A percentile compares a stretch with the other conserved stretches of the same genome.
Evolutionary conservation across 306 rosid species (phyloP).

Genomic region (Vigna hirtella): DNA sequence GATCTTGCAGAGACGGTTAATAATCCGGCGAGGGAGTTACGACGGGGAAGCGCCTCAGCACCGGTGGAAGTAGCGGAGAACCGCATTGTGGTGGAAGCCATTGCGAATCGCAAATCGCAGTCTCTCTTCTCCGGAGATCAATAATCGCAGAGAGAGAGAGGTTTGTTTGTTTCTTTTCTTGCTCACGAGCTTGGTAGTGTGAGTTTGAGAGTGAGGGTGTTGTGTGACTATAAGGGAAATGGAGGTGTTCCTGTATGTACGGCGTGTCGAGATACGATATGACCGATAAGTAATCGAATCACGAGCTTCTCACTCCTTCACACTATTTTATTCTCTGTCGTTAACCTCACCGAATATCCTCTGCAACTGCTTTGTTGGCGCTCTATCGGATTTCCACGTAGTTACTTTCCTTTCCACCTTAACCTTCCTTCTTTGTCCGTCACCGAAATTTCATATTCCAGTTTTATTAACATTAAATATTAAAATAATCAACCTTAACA

Average conservation of each 20-base stretch:
- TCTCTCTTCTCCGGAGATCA: constrained; percentile 29
- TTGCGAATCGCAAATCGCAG: constrained; percentile 3
- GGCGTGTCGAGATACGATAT: constrained; percentile 16
- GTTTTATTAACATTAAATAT: too few species aligned
- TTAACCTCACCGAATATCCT: background rate
- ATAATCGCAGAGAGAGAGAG: background rate
- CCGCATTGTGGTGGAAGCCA: constrained; percentile 76
- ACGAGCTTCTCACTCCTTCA: constrained; percentile 42
- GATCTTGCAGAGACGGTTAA: constrained; percentile 48
- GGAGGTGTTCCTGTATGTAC: background rate
- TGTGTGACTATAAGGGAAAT: constrained; percentile 3
- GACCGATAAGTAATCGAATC: constrained; percentile 37
- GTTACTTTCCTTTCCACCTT: too few species aligned
- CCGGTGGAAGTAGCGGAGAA: constrained; percentile 53
- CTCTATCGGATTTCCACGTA: constrained; percentile 10
- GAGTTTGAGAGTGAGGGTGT: background rate
- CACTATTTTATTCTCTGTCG: background rate
- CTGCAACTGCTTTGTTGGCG: constrained; percentile 9
- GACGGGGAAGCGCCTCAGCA: constrained; percentile 48
- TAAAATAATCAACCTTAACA: too few species aligned
- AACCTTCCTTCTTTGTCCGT: too few species aligned
- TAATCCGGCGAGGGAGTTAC: constrained; percentile 53
- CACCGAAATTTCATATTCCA: too few species aligned
- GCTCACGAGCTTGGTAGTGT: constrained; percentile 31
- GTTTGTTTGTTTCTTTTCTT: constrained; percentile 13